These are phyloP conservation scores for Biancaea sappan DNA, from an alignment of 306 rosid genomes.

Conservation along the genomic window DNA sequence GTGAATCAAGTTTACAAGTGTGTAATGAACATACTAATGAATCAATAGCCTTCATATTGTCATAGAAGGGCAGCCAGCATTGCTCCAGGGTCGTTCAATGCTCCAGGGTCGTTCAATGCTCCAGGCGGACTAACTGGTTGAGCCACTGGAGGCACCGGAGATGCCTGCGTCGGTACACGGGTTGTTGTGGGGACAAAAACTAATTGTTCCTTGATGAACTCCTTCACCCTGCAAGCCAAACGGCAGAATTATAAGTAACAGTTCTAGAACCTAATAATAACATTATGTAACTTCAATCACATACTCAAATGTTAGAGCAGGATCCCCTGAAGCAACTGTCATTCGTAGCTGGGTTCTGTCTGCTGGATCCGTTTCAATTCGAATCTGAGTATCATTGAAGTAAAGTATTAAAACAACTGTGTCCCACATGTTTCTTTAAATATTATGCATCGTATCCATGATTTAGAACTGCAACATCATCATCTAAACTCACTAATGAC, in stretches of 20 bases:
- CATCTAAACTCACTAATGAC: slow-evolving; percentile 25
- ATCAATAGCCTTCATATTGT: slow-evolving; percentile 37
- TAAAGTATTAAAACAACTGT: slow-evolving; percentile 27
- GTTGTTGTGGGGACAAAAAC: slow-evolving; percentile 57
- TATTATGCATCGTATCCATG: neutral
- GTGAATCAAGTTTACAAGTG: slow-evolving; percentile 70
- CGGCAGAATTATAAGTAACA: slow-evolving; percentile 28
- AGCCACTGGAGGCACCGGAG: slow-evolving; percentile 55
- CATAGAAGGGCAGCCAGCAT: slow-evolving; percentile 92
- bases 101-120: slow-evolving; percentile 60
- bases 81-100: slow-evolving; percentile 90
- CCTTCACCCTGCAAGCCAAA: slow-evolving; percentile 76
- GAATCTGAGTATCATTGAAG: slow-evolving; percentile 51
- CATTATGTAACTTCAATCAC: slow-evolving; percentile 34
- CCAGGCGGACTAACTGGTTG: slow-evolving; percentile 55
- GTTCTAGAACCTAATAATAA: neutral
- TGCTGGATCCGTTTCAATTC: slow-evolving; percentile 98
- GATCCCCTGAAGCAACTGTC: slow-evolving; percentile 99
- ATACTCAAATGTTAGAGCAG: slow-evolving; percentile 83
- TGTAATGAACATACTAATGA: slow-evolving; percentile 51
- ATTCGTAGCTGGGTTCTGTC: slow-evolving; percentile 97
- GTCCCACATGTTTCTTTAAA: neutral
- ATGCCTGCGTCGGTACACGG: slow-evolving; percentile 44
- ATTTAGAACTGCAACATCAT: neutral
- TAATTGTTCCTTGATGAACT: slow-evolving; percentile 90